Conservation (phyloP, 2,329 filamentous ascomycete genomes). For the Aureobasidium sp. region DNA sequence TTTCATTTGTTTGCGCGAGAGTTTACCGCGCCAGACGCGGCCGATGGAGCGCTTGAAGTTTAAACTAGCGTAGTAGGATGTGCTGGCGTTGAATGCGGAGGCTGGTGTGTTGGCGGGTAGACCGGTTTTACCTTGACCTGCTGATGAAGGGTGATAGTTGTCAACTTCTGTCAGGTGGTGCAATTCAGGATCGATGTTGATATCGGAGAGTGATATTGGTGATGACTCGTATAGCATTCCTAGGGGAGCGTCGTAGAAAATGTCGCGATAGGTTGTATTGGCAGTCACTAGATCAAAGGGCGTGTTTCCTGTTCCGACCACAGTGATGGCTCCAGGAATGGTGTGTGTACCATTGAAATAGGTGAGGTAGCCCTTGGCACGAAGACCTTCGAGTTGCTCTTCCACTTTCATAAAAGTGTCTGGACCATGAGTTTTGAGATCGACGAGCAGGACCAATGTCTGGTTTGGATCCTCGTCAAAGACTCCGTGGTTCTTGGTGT, state of each 20-base stretch:
- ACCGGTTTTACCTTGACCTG: conserved; percentile 40
- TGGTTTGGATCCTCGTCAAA: conserved; percentile 33
- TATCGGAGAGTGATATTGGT: not conserved
- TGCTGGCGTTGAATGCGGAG: conserved; percentile 40
- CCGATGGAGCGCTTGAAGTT: conserved; percentile 49
- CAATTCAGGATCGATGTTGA: not conserved
- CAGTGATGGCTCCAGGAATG: conserved; percentile 51
- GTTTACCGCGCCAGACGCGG: conserved; percentile 35
- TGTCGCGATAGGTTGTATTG: conserved; percentile 49
- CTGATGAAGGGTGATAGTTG: not conserved
- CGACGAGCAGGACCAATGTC: conserved; percentile 55
- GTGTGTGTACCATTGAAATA: conserved; percentile 44
- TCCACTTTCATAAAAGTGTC: conserved; percentile 47
- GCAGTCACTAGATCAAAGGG: conserved; percentile 48
- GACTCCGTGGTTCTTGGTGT: conserved; percentile 43
- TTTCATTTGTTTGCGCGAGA: conserved; percentile 40
- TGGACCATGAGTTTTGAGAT: conserved; percentile 55
- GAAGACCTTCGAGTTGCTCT: conserved; percentile 50
- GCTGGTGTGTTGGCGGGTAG: conserved; percentile 30
- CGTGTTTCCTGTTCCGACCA: conserved; percentile 60
- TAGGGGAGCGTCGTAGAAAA: conserved; percentile 59
- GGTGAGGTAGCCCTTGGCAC: conserved; percentile 46
- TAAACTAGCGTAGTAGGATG: conserved; percentile 59
- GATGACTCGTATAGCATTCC: conserved; percentile 32
- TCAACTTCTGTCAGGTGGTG: not conserved